Conservation (phyloP, 305 asterid species). For the Coffea humblotiana region DNA sequence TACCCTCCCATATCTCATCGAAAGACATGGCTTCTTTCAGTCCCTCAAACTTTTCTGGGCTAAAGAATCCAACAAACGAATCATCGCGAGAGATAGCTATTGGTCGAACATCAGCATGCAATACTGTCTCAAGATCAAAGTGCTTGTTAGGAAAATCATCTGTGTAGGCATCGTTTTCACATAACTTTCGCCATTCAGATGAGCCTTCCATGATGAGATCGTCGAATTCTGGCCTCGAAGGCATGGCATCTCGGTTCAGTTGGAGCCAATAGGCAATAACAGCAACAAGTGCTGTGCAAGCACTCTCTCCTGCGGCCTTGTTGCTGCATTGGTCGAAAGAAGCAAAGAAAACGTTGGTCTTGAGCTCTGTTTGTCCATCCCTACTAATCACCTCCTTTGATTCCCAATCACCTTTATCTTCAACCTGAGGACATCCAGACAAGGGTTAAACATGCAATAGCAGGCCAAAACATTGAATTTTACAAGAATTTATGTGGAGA, state of each 20-base stretch:
- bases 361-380: constrained; percentile 59
- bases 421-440: constrained; percentile 29
- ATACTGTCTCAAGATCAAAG: constrained; percentile 68
- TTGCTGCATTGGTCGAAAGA: constrained; percentile 76
- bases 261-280: constrained; percentile 75
- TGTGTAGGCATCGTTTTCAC: constrained; percentile 35
- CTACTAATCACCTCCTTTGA: constrained; percentile 52
- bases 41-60: constrained; percentile 50
- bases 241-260: constrained; percentile 38
- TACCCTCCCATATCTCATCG: constrained; percentile 60
- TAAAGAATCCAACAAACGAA: constrained; percentile 69
- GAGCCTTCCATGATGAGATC: constrained; percentile 62
- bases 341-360: constrained; percentile 58
- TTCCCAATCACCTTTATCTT: constrained; percentile 51
- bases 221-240: constrained; percentile 46
- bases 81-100: constrained; percentile 39
- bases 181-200: constrained; percentile 65
- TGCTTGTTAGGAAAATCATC: constrained; percentile 65
- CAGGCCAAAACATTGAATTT: neutral
- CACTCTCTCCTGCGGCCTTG: constrained; percentile 70
- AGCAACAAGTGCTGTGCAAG: constrained; percentile 63
- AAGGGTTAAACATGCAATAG: neutral
- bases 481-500: neutral
- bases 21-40: constrained; percentile 64
- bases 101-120: constrained; percentile 50